Evolutionary conservation across 169 alveolate species (phyloP).

Genomic region (Eimeria sp.): DNA sequence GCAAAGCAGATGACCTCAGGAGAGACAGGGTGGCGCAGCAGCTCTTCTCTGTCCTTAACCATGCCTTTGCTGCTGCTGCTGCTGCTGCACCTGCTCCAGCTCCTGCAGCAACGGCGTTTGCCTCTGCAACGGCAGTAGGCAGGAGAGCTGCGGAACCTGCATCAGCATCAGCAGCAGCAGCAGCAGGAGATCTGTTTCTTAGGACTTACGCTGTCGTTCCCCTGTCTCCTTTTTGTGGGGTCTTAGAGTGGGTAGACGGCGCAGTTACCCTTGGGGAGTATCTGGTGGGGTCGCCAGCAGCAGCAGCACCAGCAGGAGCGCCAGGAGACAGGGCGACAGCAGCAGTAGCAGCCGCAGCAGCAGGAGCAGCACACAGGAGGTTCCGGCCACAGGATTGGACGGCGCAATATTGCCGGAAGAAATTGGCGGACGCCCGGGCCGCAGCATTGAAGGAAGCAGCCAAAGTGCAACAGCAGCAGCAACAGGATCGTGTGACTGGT

Average conservation of each 20-base stretch:
- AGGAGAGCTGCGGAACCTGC: not conserved
- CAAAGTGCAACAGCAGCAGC: not conserved
- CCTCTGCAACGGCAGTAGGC: not conserved
- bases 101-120: not conserved
- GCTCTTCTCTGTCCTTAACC: slow-evolving; percentile 82
- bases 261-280: slow-evolving; percentile 89
- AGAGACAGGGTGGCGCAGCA: slow-evolving; percentile 86
- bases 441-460: not conserved
- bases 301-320: slow-evolving; percentile 11
- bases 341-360: slow-evolving; percentile 88
- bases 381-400: slow-evolving; percentile 83
- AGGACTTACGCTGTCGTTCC: slow-evolving; percentile 94
- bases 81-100: not conserved
- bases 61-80: slow-evolving; percentile 62
- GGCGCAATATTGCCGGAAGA: slow-evolving; percentile 60
- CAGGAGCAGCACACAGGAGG: slow-evolving; percentile 76
- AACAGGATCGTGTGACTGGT: not conserved
- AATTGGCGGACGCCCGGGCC: slow-evolving; percentile 6
- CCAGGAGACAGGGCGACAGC: slow-evolving; percentile 5
- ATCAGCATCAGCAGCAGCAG: not conserved
- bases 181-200: slow-evolving; percentile 80
- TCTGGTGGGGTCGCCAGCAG: slow-evolving; percentile 82
- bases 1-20: slow-evolving; percentile 76
- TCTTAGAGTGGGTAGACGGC: slow-evolving; percentile 97
- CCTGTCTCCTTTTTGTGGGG: slow-evolving; percentile 93